These are phyloP conservation scores for Salix suchowensis DNA, from an alignment of 345 rosid species.

Conservation along the genomic window DNA sequence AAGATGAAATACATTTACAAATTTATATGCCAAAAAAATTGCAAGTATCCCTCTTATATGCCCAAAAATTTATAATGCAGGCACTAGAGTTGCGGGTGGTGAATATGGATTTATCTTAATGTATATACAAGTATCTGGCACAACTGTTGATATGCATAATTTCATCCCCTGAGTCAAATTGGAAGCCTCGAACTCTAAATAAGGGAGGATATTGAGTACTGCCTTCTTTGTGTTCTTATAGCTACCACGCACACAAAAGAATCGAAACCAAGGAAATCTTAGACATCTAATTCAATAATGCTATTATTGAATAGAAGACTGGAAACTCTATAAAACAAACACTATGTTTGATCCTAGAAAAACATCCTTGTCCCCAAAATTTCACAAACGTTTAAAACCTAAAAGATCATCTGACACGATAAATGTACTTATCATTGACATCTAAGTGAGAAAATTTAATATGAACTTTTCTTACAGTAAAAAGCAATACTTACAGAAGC, in stretches of 20 bases:
- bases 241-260: no score
- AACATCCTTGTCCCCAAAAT: not conserved
- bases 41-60: not conserved
- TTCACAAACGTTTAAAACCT: not conserved
- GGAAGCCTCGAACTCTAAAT: not conserved
- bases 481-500: conserved; percentile 49
- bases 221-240: not conserved
- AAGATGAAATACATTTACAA: not conserved
- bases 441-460: not conserved
- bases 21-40: not conserved
- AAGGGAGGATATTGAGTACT: not conserved
- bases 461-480: not conserved
- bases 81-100: not conserved
- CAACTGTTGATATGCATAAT: not conserved
- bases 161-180: not conserved
- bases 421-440: not conserved
- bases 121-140: not conserved
- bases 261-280: no score
- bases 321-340: not conserved
- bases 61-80: not conserved
- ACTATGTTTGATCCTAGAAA: not conserved
- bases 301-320: not conserved
- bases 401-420: not conserved
- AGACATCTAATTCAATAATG: not conserved
- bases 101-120: no score